These are phyloP conservation scores for Candida tibetensis DNA, from an alignment of 805 yeast genomes.

Conservation along the genomic window DNA sequence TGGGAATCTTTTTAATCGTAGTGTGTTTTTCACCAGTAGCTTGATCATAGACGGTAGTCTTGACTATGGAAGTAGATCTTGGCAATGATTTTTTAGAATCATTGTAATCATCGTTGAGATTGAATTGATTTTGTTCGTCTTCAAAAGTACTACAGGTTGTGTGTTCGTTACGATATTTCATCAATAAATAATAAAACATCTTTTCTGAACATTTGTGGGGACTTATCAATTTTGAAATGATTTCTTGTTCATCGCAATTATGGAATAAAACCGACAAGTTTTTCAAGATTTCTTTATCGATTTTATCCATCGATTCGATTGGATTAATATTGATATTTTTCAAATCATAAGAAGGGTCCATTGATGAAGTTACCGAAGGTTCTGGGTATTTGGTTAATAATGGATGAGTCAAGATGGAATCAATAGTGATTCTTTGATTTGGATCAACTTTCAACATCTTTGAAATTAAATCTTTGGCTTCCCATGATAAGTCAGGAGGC, in stretches of 20 bases:
- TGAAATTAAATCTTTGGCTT: conserved; percentile 83
- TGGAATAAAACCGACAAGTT: conserved; percentile 80
- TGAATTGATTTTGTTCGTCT: conserved; percentile 14
- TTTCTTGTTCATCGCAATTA: conserved; percentile 57
- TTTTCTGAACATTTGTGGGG: conserved; percentile 69
- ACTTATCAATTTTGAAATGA: conserved; percentile 52
- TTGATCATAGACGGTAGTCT: conserved; percentile 37
- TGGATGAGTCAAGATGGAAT: conserved; percentile 77
- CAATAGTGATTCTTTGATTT: conserved; percentile 69
- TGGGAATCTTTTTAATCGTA: conserved; percentile 21
- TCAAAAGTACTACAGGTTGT: conserved; percentile 12
- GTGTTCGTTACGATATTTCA: conserved; percentile 74
- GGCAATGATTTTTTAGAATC: conserved; percentile 31
- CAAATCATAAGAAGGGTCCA: conserved; percentile 10
- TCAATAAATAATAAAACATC: conserved; percentile 71
- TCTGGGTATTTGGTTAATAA: conserved; percentile 69
- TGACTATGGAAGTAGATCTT: conserved; percentile 38
- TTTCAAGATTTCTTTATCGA: conserved; percentile 72
- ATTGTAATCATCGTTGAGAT: conserved; percentile 23
- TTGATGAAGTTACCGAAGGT: conserved; percentile 15
- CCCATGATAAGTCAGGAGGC: conserved; percentile 74
- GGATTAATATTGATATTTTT: conserved; percentile 28
- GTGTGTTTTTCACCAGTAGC: conserved; percentile 22
- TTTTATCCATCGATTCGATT: conserved; percentile 42
- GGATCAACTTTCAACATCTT: conserved; percentile 86